A percentile compares a stretch with the other conserved stretches of the same genome.
Conservation (phyloP, 1,284 basidiomycete genomes). For the Naganishia liquefaciens region DNA sequence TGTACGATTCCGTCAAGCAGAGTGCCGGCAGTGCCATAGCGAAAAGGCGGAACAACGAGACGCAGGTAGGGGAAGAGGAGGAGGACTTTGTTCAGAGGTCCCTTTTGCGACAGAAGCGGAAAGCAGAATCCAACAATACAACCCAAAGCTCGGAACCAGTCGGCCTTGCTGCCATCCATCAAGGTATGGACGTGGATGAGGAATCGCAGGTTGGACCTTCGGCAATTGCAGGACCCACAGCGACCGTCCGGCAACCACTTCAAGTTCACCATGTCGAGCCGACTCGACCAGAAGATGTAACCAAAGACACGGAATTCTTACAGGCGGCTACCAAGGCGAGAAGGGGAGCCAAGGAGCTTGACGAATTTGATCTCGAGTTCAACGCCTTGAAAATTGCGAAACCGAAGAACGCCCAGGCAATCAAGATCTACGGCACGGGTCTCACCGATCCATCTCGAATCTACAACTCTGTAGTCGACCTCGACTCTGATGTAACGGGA, state of each 20-base stretch:
- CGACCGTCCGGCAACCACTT: not conserved
- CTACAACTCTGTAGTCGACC: constrained; percentile 63
- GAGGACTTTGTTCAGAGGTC: constrained; percentile 62
- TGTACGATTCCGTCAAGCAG: constrained; percentile 27
- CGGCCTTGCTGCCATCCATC: not conserved
- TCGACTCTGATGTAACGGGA: constrained; percentile 71
- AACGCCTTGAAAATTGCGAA: constrained; percentile 76
- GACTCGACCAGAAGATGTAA: constrained; percentile 33
- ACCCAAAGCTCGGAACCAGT: not conserved
- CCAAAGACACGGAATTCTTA: constrained; percentile 48
- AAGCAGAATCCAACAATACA: not conserved
- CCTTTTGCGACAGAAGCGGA: constrained; percentile 17
- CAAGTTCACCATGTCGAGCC: constrained; percentile 12
- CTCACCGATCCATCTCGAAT: constrained; percentile 16
- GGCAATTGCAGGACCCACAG: not conserved
- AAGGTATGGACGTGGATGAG: constrained; percentile 6
- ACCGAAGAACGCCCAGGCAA: constrained; percentile 58
- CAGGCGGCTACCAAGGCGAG: constrained; percentile 44
- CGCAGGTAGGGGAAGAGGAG: constrained; percentile 20
- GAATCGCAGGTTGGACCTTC: not conserved
- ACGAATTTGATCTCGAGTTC: constrained; percentile 79
- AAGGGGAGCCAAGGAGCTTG: constrained; percentile 50
- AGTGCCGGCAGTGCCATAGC: constrained; percentile 6
- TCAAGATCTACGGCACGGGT: constrained; percentile 36
- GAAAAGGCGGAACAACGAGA: constrained; percentile 9